Evolutionary conservation across 768 basidiomycete genomes (phyloP), one percentile per base, ranked within the genome.

Genomic region (Chlorophyllum brunneum): DNA sequence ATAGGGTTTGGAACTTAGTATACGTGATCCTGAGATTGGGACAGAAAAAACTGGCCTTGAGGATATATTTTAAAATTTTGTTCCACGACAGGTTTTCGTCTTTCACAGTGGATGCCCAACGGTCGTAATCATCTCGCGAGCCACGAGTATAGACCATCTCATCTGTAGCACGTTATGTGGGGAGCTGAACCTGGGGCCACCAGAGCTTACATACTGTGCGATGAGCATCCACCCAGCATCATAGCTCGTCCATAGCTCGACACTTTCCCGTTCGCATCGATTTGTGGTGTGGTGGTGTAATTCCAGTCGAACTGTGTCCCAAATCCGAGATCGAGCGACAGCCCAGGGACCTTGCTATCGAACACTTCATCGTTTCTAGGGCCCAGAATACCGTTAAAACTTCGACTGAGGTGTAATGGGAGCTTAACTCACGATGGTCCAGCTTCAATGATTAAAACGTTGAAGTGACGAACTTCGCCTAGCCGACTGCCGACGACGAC

Each of bases 281-380:
- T 3, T 47, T 67, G 67, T 29, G 61, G 51, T 3, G 48, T 51
- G 7, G 65, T 67, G 0, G 65, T 67, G 53, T 55, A 67, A 47
- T 67, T 67, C 66, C 66, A 69, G 44, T 65, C 64, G 37, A 45
- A 13, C 7, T n/a, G 44, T n/a, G 44, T 45, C n/a, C 16, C 16
- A n/a, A n/a, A n/a, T 9, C 6, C 20, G 31, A 54, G 54, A 5
- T 29, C 16, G 13, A 18, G 24, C 16, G n/a, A 44, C 10, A 48
- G 13, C 7, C 33, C 34, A 10, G 52, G 52, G 5, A 54, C 44
- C 9, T 38, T 43, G 2, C 16, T 40, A 3, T 31, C 22, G n/a
- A 48, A 47, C 20, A 48, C 18, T 3, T 47, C 54, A 22, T 54
- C 54, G 24, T 54, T 41, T 11, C 54, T 45, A 20, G 3, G n/a